phyloP scores from a whole-genome alignment of 257 asterid genomes.

The Hygrophila difformis region DNA sequence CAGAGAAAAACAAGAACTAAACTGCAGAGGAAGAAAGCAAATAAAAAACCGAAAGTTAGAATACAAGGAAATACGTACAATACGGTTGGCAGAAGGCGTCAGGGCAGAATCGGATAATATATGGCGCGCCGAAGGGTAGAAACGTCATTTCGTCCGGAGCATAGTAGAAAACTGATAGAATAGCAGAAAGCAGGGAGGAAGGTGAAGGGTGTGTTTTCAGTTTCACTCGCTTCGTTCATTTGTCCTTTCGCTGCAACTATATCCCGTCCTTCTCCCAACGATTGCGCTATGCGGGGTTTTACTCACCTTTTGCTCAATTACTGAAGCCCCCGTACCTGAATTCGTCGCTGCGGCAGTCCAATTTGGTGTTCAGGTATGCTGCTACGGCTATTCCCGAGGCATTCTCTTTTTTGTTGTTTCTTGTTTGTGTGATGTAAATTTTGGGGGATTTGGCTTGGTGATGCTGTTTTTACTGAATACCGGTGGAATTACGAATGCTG shows the following conservation, averaged over 20 bases:
- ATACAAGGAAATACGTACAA: too few species aligned
- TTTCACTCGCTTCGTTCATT: constrained; percentile 20
- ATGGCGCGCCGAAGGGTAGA: constrained; percentile 16
- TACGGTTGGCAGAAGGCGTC: too few species aligned
- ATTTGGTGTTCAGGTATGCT: too few species aligned
- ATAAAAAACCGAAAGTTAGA: too few species aligned
- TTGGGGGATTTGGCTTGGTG: too few species aligned
- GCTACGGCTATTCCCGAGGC: too few species aligned
- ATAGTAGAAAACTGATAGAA: constrained; percentile 30
- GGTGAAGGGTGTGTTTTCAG: constrained; percentile 46
- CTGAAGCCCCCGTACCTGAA: constrained; percentile 22
- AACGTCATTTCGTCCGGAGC: constrained; percentile 9
- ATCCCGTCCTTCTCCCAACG: constrained; percentile 10
- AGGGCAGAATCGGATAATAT: constrained; percentile 15
- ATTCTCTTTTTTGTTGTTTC: too few species aligned
- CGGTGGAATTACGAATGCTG: too few species aligned
- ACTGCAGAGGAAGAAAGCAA: too few species aligned
- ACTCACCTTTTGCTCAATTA: constrained; percentile 10
- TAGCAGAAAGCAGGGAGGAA: constrained; percentile 30
- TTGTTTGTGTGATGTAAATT: too few species aligned
- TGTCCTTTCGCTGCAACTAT: constrained; percentile 15
- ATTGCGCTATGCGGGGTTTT: constrained; percentile 3
- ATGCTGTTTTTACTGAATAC: too few species aligned
- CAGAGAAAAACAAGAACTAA: too few species aligned
- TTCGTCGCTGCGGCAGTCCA: constrained; percentile 13